Percentiles rank a stretch among this genome's conserved stretches.
These are phyloP conservation scores for Micractinium conductrix DNA, from an alignment of 139 green algal genomes.

Conservation along the genomic window DNA sequence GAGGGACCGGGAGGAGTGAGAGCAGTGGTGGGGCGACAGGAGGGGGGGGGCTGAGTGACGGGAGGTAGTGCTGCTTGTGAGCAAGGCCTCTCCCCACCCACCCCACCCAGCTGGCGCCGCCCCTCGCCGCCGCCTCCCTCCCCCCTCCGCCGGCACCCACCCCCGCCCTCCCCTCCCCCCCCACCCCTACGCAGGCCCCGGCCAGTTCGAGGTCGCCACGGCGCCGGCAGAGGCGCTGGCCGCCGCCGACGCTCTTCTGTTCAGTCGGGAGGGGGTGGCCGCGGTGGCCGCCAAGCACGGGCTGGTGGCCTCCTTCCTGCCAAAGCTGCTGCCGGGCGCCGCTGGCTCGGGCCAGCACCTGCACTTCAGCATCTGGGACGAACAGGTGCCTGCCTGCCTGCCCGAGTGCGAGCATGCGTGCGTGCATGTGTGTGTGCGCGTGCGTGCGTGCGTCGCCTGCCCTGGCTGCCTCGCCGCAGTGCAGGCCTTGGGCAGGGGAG, in stretches of 20 bases:
- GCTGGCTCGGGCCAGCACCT: slow-evolving; percentile 65
- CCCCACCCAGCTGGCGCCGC: too few species aligned
- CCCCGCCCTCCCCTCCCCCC: not conserved
- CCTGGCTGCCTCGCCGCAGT: too few species aligned
- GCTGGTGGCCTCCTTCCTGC: slow-evolving; percentile 59
- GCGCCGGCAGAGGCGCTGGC: slow-evolving; percentile 32
- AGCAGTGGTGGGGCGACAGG: not conserved
- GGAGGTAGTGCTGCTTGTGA: not conserved
- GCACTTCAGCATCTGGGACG: slow-evolving; percentile 56
- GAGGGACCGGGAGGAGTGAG: not conserved
- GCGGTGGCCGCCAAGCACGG: slow-evolving; percentile 42
- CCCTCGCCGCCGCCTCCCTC: not conserved
- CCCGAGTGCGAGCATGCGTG: too few species aligned
- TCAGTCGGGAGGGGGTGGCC: slow-evolving; percentile 55
- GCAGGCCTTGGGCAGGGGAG: too few species aligned
- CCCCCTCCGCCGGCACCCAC: not conserved
- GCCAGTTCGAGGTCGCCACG: slow-evolving; percentile 70
- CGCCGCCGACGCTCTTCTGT: slow-evolving; percentile 57
- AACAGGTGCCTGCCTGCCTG: too few species aligned
- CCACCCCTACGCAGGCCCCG: slow-evolving; percentile 36
- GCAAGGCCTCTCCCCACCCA: too few species aligned
- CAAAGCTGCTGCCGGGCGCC: slow-evolving; percentile 49
- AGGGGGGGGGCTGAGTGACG: not conserved
- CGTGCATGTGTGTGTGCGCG: too few species aligned
- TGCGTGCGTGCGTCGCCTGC: too few species aligned